Evolutionary conservation across 495 filamentous ascomycete genomes (phyloP), one percentile per base, ranked within the genome.

Genomic region (Neurospora tetrasperma): DNA sequence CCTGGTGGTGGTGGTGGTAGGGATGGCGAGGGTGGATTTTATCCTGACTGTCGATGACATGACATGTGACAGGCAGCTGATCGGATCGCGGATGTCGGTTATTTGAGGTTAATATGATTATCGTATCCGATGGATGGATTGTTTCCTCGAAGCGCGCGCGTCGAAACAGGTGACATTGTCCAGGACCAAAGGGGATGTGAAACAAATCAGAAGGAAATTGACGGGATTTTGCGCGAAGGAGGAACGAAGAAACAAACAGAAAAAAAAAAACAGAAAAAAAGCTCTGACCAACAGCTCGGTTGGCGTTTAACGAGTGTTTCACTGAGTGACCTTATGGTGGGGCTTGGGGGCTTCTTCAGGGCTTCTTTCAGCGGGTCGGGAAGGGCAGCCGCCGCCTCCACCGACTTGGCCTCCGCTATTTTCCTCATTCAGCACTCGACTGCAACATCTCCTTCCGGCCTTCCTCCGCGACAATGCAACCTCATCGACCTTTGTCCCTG

Each of bases 381-480:
- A 62, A 62, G 54, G 48, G 54, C 54, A 62, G 54, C 54, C 54
- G 54, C 54, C 54, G 23, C 23, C 48, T 59, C 48, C 48, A 59
- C 48, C 48, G 4, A 59, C 48, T 14, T 23, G n/a, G n/a, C 5
- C 48, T 59, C 48, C 48, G 27, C 48, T 62, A 12, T 62, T 62
- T 62, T 35, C 54, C 54, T 66, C 54, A 66, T 66, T 66, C 54
- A 66, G 54, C 54, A 35, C 44, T 48, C 4, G 1, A 5, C 35
- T 42, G 10, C 35, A 16, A 48, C 69, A 38, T 62, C 40, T 75
- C 46, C 73, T 72, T 80, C 78, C 78, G 78, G 68, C 42, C 62
- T 75, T 44, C 74, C 70, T 80, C 78, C 78, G 78, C 69, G 35
- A 77, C 48, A 80, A 71, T 80, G 74, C 77, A 75, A 80, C 78